Evolutionary conservation across 768 basidiomycete genomes (phyloP), one percentile per base, ranked within the genome.

Genomic region (Paxillus ammoniavirescens): DNA sequence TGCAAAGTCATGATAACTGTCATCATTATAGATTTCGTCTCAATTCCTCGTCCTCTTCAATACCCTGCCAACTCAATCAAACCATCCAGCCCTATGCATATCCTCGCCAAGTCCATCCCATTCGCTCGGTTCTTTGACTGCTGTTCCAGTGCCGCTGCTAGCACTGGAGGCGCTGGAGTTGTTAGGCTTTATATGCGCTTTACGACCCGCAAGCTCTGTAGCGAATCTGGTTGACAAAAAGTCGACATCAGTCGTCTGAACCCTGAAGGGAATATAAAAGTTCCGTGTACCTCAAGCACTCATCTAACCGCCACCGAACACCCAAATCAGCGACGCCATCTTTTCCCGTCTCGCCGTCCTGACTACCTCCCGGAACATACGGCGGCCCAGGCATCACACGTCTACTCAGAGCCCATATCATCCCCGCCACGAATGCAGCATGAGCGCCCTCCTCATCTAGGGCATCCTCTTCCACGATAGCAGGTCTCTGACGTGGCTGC

Each of bases 381-480:
- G 89, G 91, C 8, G 80, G 69, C 0, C 91, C 89, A 31, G 91
- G 91, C 44, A 85, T 71, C 49, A 91, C 72, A 42, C 82, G 77
- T 59, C 89, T 73, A 51, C 85, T 91, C 59, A 93, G 65, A 0
- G 90, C 82, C 67, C 82, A 93, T 50, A 93, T 87, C 89, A 93
- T 92, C 8, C 90, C 91, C 0, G 87, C 85, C n/a, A 91, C 80
- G 60, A 91, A 91, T 3, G 89, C 90, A 53, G 89, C 86, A 59
- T 91, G 87, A 2, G 87, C 85, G 1, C 89, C 89, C 9, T 85
- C 80, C 59, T 91, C 89, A 62, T 91, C 90, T 8, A 83, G 72
- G 2, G 80, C 70, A 23, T 73, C 75, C 15, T 76, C 78, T 43
- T 73, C 73, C 3, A 61, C 64, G 8, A 73, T 18, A 9, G 52